phyloP scores from a whole-genome alignment of 495 filamentous ascomycete genomes.

The Aspergillus olivimuriae region DNA sequence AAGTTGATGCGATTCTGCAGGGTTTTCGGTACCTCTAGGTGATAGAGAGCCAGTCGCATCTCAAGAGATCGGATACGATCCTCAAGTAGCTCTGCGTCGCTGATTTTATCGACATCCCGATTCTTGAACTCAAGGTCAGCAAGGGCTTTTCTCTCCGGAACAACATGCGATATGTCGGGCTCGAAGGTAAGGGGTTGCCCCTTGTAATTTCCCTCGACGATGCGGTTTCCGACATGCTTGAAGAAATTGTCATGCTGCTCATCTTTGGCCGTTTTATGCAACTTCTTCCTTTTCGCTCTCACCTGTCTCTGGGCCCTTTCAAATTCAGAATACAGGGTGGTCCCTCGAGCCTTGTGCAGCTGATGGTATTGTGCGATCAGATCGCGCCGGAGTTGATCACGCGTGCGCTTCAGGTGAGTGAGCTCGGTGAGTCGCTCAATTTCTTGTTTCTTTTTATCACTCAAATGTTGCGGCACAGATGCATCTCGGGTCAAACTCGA shows the following conservation, averaged over 20 bases:
- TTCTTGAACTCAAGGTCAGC: slow-evolving; percentile 21
- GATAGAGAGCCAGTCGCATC: slow-evolving; percentile 13
- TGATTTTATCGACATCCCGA: slow-evolving; percentile 12
- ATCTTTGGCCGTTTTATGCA: slow-evolving; percentile 6
- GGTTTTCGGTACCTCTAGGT: slow-evolving; percentile 9
- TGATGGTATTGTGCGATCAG: slow-evolving; percentile 10
- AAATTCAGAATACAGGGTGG: slow-evolving; percentile 6
- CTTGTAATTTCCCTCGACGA: slow-evolving; percentile 14
- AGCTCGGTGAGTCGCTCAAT: slow-evolving; percentile 10
- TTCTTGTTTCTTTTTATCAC: slow-evolving; percentile 3
- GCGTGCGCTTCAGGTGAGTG: slow-evolving; percentile 4
- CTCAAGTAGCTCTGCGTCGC: slow-evolving; percentile 13
- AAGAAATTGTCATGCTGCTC: slow-evolving; percentile 9
- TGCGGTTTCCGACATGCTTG: slow-evolving; percentile 13
- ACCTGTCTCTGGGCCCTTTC: slow-evolving; percentile 8
- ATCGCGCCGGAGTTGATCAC: slow-evolving; percentile 2
- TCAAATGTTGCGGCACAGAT: slow-evolving; percentile 13
- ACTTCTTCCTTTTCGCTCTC: slow-evolving; percentile 8
- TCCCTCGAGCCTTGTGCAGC: slow-evolving; percentile 7
- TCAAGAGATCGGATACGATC: slow-evolving; percentile 19
- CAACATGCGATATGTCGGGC: slow-evolving; percentile 5
- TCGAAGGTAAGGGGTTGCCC: slow-evolving; percentile 11
- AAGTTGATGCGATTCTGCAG: slow-evolving; percentile 10
- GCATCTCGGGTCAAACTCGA: slow-evolving; percentile 13
- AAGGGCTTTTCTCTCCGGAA: slow-evolving; percentile 15